These are phyloP conservation scores for Datura wrightii DNA, from an alignment of 257 asterid genomes.

Conservation along the genomic window DNA sequence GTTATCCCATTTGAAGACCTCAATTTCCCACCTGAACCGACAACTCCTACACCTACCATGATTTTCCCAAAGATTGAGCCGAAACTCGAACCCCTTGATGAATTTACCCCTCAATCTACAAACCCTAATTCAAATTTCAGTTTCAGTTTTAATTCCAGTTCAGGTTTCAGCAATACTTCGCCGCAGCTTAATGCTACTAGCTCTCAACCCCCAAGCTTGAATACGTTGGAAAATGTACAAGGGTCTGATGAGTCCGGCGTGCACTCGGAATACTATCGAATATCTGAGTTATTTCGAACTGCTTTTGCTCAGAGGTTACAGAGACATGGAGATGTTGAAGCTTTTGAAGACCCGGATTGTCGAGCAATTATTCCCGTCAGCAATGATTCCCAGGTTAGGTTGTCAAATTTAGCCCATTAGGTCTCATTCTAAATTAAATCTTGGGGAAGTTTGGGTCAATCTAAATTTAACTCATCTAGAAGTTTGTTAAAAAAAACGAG, in stretches of 20 bases:
- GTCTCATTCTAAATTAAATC: neutral
- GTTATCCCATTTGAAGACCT: neutral
- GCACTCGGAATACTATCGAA: constrained; percentile 43
- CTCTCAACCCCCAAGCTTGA: neutral
- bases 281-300: constrained; percentile 55
- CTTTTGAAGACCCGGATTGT: constrained; percentile 33
- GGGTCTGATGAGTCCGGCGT: neutral
- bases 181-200: neutral
- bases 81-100: constrained; percentile 14
- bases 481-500: neutral
- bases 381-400: constrained; percentile 32
- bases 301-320: constrained; percentile 41
- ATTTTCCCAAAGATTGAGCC: constrained; percentile 13
- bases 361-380: constrained; percentile 58
- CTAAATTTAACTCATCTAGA: too few species aligned
- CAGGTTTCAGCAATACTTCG: neutral
- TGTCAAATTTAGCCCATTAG: neutral
- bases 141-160: neutral
- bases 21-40: neutral
- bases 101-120: neutral
- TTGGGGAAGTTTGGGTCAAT: neutral
- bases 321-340: constrained; percentile 22
- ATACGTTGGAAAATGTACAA: too few species aligned
- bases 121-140: constrained; percentile 13
- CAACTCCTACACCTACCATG: neutral